These are phyloP conservation scores for Hypoxylon trugodes DNA, from an alignment of 495 filamentous ascomycete genomes.

Conservation along the genomic window DNA sequence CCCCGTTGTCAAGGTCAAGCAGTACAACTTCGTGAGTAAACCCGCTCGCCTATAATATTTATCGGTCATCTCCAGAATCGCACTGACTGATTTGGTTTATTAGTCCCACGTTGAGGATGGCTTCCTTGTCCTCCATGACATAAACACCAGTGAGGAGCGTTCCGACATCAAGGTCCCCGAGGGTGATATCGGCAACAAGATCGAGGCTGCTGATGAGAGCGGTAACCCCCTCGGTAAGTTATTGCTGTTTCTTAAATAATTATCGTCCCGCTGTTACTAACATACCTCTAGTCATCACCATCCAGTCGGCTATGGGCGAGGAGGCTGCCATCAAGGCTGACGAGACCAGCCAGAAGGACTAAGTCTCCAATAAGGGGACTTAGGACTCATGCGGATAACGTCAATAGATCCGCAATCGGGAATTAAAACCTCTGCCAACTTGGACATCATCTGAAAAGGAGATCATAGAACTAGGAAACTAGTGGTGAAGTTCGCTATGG, in stretches of 20 bases:
- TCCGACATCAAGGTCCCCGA: slow-evolving; percentile 90
- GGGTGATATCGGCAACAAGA: slow-evolving; percentile 82
- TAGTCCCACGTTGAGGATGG: slow-evolving; percentile 92
- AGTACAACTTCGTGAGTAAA: slow-evolving; percentile 91
- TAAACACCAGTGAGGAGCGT: slow-evolving; percentile 80
- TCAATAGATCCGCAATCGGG: slow-evolving; percentile 14
- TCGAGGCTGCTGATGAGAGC: slow-evolving; percentile 72
- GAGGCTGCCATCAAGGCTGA: slow-evolving; percentile 93
- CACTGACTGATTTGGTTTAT: background rate
- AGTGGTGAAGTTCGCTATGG: slow-evolving; percentile 27
- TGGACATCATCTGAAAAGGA: slow-evolving; percentile 28
- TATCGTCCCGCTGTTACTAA: slow-evolving; percentile 22
- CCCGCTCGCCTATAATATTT: background rate
- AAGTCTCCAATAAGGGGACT: slow-evolving; percentile 26
- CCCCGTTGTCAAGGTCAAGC: slow-evolving; percentile 85
- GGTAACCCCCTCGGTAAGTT: slow-evolving; percentile 83
- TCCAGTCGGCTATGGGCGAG: slow-evolving; percentile 95
- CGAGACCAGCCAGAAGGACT: slow-evolving; percentile 60
- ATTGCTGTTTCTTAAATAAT: background rate
- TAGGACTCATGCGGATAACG: slow-evolving; percentile 18
- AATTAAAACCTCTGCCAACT: slow-evolving; percentile 22
- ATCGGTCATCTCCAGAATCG: background rate
- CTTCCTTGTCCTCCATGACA: slow-evolving; percentile 83
- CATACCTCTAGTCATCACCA: slow-evolving; percentile 74
- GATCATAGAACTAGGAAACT: slow-evolving; percentile 27